A percentile compares a stretch with the other conserved stretches of the same genome.
phyloP scores from a whole-genome alignment of 441 rosid genomes.

The Metrosideros polymorpha region DNA sequence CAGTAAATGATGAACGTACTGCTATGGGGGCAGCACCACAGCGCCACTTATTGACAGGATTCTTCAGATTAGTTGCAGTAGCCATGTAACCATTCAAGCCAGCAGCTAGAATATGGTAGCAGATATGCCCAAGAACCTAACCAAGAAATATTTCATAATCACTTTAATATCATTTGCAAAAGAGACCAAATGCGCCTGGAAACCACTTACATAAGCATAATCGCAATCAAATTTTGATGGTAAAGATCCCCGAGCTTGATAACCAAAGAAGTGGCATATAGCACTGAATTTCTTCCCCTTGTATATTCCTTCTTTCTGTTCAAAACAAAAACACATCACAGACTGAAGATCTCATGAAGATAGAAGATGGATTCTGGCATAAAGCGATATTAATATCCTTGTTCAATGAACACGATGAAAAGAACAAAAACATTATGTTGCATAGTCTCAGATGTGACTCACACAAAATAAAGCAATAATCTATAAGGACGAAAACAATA shows the following conservation, averaged over 20 bases:
- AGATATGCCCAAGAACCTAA: conserved; percentile 93
- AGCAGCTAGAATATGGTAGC: conserved; percentile 94
- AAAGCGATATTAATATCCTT: background rate
- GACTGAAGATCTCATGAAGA: background rate
- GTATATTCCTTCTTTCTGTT: conserved; percentile 91
- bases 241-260: conserved; percentile 97
- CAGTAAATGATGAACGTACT: conserved; percentile 28
- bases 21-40: conserved; percentile 97
- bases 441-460: background rate
- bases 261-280: conserved; percentile 96
- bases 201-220: conserved; percentile 78
- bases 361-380: background rate
- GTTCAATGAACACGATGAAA: background rate
- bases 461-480: background rate
- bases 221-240: conserved; percentile 98
- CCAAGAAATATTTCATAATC: background rate
- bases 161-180: background rate
- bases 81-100: conserved; percentile 99
- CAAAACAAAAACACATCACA: background rate
- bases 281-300: conserved; percentile 96
- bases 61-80: conserved; percentile 80
- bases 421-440: background rate
- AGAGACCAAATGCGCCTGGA: background rate
- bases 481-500: background rate
- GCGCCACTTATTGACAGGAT: conserved; percentile 92